Evolutionary conservation across 768 basidiomycete genomes (phyloP).

Genomic region (Tubosaeta sp.): DNA sequence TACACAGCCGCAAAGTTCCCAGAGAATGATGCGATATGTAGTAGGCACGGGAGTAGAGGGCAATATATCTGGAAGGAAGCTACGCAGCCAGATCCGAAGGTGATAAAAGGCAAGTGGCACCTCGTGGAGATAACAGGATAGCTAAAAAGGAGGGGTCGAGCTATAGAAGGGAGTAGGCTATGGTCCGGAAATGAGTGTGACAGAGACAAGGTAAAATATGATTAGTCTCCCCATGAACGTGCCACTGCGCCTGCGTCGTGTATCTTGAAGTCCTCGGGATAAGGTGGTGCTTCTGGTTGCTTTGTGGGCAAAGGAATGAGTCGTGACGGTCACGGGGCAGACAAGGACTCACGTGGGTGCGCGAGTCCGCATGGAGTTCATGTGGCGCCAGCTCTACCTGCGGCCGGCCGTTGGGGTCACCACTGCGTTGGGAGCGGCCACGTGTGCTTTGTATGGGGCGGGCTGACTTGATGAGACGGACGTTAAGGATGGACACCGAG

Average conservation of each 20-base stretch:
- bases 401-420: conserved; percentile 7
- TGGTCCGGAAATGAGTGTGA: conserved; percentile 33
- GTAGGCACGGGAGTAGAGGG: conserved; percentile 24
- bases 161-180: conserved; percentile 18
- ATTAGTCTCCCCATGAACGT: conserved; percentile 33
- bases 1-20: conserved; percentile 9
- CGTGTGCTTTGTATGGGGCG: conserved; percentile 12
- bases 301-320: neutral
- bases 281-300: conserved; percentile 10
- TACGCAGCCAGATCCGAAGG: conserved; percentile 30
- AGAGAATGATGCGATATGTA: conserved; percentile 5
- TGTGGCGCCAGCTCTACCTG: neutral
- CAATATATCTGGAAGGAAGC: conserved; percentile 26
- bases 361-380: neutral
- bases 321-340: conserved; percentile 5
- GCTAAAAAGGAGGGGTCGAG: conserved; percentile 18
- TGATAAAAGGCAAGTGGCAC: conserved; percentile 19
- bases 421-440: conserved; percentile 17
- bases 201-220: conserved; percentile 7
- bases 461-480: conserved; percentile 22
- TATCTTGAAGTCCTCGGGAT: conserved; percentile 27
- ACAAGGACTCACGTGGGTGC: conserved; percentile 13
- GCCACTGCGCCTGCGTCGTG: conserved; percentile 32
- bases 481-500: conserved; percentile 15
- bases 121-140: conserved; percentile 34